These are phyloP conservation scores for Pseudogymnoascus destructans DNA, from an alignment of 2,329 filamentous ascomycete genomes.

Conservation along the genomic window DNA sequence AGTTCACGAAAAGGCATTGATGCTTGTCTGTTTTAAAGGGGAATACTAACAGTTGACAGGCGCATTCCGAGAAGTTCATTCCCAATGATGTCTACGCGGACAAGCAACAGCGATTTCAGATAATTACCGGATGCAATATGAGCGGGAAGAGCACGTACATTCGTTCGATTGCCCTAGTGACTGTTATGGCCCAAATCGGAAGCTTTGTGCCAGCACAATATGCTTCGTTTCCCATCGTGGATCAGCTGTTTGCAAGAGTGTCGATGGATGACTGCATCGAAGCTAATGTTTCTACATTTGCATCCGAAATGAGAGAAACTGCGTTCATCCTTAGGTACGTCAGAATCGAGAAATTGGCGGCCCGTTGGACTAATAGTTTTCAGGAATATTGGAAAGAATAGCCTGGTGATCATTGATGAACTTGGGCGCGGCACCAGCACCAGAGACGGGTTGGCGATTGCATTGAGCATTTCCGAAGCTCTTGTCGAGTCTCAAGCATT, in stretches of 20 bases:
- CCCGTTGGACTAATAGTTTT: neutral
- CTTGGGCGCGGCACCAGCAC: constrained; percentile 84
- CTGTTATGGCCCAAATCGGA: constrained; percentile 89
- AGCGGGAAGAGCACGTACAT: constrained; percentile 96
- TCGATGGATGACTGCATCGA: constrained; percentile 81
- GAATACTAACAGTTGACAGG: constrained; percentile 26
- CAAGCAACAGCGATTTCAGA: constrained; percentile 70
- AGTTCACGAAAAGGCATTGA: constrained; percentile 47
- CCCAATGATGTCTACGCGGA: constrained; percentile 86
- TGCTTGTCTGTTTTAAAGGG: neutral
- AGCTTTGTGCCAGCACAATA: constrained; percentile 80
- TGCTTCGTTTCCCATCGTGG: constrained; percentile 66
- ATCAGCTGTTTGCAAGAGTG: constrained; percentile 76
- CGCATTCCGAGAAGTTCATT: constrained; percentile 55
- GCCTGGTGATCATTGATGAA: constrained; percentile 79
- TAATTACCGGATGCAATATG: constrained; percentile 97
- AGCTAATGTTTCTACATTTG: constrained; percentile 85
- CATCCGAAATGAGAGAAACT: constrained; percentile 90
- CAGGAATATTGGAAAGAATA: constrained; percentile 61
- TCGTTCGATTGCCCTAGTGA: constrained; percentile 66
- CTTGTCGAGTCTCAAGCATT: constrained; percentile 65
- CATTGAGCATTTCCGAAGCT: constrained; percentile 79
- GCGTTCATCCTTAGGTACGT: constrained; percentile 66
- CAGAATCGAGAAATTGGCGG: neutral
- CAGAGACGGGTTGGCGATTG: constrained; percentile 76